phyloP scores from a whole-genome alignment of 192 early-diverging fungal species.

The Dispira parvispora region DNA sequence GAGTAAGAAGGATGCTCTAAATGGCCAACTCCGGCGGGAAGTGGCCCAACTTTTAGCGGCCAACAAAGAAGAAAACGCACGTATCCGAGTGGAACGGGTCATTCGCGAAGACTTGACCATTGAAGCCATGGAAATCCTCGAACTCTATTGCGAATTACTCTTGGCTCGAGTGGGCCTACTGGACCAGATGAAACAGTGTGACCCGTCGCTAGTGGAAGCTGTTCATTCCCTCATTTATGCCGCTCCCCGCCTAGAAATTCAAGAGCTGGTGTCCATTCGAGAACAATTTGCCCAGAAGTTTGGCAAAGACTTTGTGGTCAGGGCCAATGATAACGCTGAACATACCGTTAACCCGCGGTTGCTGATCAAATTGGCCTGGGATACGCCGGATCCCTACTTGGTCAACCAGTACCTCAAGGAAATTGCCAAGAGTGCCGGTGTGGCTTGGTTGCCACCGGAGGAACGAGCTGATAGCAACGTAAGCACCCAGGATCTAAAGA shows the following conservation, averaged over 20 bases:
- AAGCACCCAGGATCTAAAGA: too few relatives aligned
- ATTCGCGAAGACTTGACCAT: slow-evolving; percentile 85
- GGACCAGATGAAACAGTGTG: slow-evolving; percentile 67
- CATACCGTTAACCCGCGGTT: slow-evolving; percentile 65
- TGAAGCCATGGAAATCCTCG: slow-evolving; percentile 90
- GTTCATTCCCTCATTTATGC: slow-evolving; percentile 84
- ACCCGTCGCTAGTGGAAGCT: slow-evolving; percentile 68
- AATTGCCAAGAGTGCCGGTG: slow-evolving; percentile 68
- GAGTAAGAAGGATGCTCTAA: slow-evolving; percentile 64
- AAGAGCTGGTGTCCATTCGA: slow-evolving; percentile 59
- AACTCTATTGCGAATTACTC: slow-evolving; percentile 80
- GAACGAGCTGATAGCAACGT: too few relatives aligned
- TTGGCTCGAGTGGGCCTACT: slow-evolving; percentile 74
- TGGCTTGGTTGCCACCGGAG: slow-evolving; percentile 44
- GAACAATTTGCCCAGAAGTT: slow-evolving; percentile 70
- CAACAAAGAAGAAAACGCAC: slow-evolving; percentile 74
- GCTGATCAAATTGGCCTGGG: slow-evolving; percentile 59
- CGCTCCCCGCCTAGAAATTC: slow-evolving; percentile 68
- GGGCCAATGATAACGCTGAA: slow-evolving; percentile 57
- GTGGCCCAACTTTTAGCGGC: slow-evolving; percentile 64
- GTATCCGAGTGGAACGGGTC: slow-evolving; percentile 78
- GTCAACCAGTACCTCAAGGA: slow-evolving; percentile 77
- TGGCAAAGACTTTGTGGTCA: slow-evolving; percentile 62
- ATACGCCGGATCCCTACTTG: slow-evolving; percentile 61
- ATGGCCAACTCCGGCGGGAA: slow-evolving; percentile 57